Evolutionary conservation across 306 rosid species (phyloP), one percentile per base, ranked within the genome.

Genomic region (Dicorynia guianensis): DNA sequence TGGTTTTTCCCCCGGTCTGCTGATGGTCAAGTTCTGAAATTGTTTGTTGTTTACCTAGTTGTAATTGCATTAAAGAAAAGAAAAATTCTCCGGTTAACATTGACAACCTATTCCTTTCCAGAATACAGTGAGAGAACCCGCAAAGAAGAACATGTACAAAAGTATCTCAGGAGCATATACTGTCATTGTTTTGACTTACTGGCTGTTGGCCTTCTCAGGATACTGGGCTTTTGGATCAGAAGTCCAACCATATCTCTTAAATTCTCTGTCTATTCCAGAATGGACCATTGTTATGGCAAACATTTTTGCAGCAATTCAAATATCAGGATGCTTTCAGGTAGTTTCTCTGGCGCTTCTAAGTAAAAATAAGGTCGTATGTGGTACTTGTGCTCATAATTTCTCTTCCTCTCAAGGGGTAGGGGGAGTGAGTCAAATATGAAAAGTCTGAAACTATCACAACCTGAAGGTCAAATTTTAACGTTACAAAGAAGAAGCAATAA

Each of bases 261-360:
- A 89, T 71, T 89, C 94, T 53, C 65, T 89, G 53, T 74, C 82
- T 35, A 71, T 38, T 66, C 97, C 94, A 62, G 79, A 87, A 79
- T 91, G 92, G 97, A 89, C 94, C 18, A 81, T 85, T 48, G 80
- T 85, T 35, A 85, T 91, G 97, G 94, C 94, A 56, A 91, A 89
- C 77, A 79, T 91, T 14, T 91, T 89, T 84, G 92, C 94, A 64
- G 88, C 91, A 44, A 38, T 89, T 60, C 97, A 91, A 75, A 91
- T 91, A 74, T 82, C 85, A 63, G 97, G 97, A 39, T 89, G 97
- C 82, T 91, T 82, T 84, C 94, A 89, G 90, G 94, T 89, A 65
- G 14, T 4, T 1, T 67, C 33, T 58, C 63, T 25, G 9, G 38
- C 42, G 42, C 73, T 62, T 19, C 39, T 57, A 54, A 52, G 8